phyloP scores from a whole-genome alignment of 225 moss, liverwort and hornwort genomes.

The Physcomitrium patens region DNA sequence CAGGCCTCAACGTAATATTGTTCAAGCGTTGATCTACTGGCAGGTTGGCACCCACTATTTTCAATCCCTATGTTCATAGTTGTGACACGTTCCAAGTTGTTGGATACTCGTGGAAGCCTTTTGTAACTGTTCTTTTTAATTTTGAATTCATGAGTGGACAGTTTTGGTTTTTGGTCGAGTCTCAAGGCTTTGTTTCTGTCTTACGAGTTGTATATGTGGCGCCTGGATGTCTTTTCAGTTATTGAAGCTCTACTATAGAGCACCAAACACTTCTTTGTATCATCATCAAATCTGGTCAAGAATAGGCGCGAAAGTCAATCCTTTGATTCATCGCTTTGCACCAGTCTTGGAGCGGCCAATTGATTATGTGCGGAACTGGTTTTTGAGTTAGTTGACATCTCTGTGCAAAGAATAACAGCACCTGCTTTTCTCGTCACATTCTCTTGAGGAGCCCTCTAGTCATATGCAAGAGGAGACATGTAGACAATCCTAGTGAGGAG shows the following conservation, averaged over 20 bases:
- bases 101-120: not conserved
- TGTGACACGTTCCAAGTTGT: slow-evolving; percentile 1
- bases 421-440: slow-evolving; percentile 4
- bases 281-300: slow-evolving; percentile 80
- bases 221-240: slow-evolving; percentile 58
- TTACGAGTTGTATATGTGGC: slow-evolving; percentile 11
- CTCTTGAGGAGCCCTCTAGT: slow-evolving; percentile 11
- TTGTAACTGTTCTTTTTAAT: not conserved
- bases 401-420: slow-evolving; percentile 11
- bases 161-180: not conserved
- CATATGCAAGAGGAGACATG: slow-evolving; percentile 20
- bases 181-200: slow-evolving; percentile 3
- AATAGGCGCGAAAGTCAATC: slow-evolving; percentile 64
- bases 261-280: slow-evolving; percentile 61
- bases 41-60: slow-evolving; percentile 62
- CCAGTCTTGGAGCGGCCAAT: slow-evolving; percentile 77
- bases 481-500: slow-evolving; percentile 21
- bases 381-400: slow-evolving; percentile 36
- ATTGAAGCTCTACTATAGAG: slow-evolving; percentile 81
- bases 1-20: slow-evolving; percentile 91
- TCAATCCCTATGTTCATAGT: not conserved
- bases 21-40: slow-evolving; percentile 89
- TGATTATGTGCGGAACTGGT: slow-evolving; percentile 67
- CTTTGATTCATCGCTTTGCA: slow-evolving; percentile 75
- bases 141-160: slow-evolving; percentile 7